phyloP scores from a whole-genome alignment of 2,329 filamentous ascomycete genomes.

The Neoscytalidium dimidiatum region DNA sequence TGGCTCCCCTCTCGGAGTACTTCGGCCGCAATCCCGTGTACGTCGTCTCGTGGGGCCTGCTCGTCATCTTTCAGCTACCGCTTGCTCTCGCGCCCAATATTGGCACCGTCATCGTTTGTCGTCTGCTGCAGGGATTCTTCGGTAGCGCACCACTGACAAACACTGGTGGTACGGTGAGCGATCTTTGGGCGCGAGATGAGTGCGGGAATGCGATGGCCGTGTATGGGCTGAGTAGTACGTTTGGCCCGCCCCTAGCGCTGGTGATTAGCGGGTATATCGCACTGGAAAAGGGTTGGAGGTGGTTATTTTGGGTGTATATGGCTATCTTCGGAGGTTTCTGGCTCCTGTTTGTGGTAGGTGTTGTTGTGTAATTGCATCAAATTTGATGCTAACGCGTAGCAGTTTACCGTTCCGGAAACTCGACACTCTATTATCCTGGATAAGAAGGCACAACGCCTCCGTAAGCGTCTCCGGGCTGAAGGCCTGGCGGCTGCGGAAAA shows the following conservation, averaged over 20 bases:
- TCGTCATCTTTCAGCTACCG: slow-evolving; percentile 30
- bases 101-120: slow-evolving; percentile 25
- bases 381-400: background rate
- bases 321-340: slow-evolving; percentile 41
- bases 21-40: slow-evolving; percentile 29
- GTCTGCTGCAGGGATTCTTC: slow-evolving; percentile 15
- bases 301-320: slow-evolving; percentile 40
- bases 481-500: slow-evolving; percentile 7
- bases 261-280: slow-evolving; percentile 40
- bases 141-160: slow-evolving; percentile 19
- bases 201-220: slow-evolving; percentile 26
- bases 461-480: slow-evolving; percentile 49
- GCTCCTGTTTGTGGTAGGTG: slow-evolving; percentile 12
- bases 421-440: slow-evolving; percentile 32
- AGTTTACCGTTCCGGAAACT: slow-evolving; percentile 31
- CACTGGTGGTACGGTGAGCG: slow-evolving; percentile 23
- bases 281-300: slow-evolving; percentile 36
- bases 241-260: slow-evolving; percentile 35
- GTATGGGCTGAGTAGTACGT: slow-evolving; percentile 32
- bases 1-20: slow-evolving; percentile 33
- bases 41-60: slow-evolving; percentile 27
- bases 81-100: slow-evolving; percentile 31
- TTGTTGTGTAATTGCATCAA: slow-evolving; percentile 15
- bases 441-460: slow-evolving; percentile 47
- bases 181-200: slow-evolving; percentile 31